These are phyloP conservation scores for Logfia minima DNA, from an alignment of 129 eudicot genomes.

Conservation along the genomic window DNA sequence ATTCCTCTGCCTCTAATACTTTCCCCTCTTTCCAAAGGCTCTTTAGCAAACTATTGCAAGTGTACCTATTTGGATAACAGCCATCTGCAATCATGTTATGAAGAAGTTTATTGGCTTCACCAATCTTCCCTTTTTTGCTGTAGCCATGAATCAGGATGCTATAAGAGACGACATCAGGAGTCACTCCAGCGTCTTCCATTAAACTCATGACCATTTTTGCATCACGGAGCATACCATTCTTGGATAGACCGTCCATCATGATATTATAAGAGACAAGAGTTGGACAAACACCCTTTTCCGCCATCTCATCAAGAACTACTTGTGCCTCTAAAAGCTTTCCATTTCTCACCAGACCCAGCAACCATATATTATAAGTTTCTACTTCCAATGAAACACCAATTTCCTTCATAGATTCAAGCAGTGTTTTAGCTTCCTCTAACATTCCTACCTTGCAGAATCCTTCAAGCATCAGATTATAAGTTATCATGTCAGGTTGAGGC, in stretches of 20 bases:
- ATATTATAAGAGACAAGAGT: conserved; percentile 59
- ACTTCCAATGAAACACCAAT: conserved; percentile 37
- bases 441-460: conserved; percentile 80
- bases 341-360: conserved; percentile 69
- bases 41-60: conserved; percentile 78
- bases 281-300: conserved; percentile 48
- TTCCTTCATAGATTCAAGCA: conserved; percentile 65
- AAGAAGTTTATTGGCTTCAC: conserved; percentile 56
- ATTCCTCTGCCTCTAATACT: conserved; percentile 65
- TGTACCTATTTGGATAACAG: conserved; percentile 62
- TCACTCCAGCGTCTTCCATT: conserved; percentile 57
- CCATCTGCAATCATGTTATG: conserved; percentile 58
- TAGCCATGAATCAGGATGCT: conserved; percentile 77
- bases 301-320: conserved; percentile 62
- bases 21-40: conserved; percentile 91
- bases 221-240: conserved; percentile 70
- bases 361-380: conserved; percentile 77
- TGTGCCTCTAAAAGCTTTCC: conserved; percentile 75
- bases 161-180: conserved; percentile 72
- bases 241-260: conserved; percentile 60
- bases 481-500: conserved; percentile 68
- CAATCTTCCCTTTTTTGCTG: conserved; percentile 65
- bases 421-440: conserved; percentile 67
- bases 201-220: conserved; percentile 63
- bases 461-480: conserved; percentile 68